phyloP scores from a whole-genome alignment of 805 yeast species.

The Millerago galiae region DNA sequence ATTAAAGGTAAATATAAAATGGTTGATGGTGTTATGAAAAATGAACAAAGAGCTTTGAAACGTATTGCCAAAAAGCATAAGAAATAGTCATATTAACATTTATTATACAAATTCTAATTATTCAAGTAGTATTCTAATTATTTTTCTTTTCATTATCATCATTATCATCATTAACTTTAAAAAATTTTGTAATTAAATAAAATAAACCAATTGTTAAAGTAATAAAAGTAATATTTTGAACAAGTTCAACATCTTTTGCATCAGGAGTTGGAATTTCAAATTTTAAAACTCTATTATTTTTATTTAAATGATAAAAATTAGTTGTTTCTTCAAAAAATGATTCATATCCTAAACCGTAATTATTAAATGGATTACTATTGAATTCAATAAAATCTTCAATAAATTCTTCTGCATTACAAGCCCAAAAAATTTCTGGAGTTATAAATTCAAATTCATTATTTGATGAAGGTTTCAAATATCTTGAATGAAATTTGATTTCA shows the following conservation, averaged over 20 bases:
- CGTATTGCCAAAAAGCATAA: conserved; percentile 85
- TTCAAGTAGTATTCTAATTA: not conserved
- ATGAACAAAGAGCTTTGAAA: conserved; percentile 88
- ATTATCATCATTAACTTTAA: not conserved
- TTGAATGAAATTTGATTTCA: conserved; percentile 42
- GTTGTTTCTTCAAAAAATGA: conserved; percentile 41
- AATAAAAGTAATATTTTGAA: conserved; percentile 31
- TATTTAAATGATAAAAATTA: conserved; percentile 30
- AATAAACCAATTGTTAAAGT: conserved; percentile 30
- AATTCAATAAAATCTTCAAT: conserved; percentile 22
- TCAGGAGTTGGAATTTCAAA: conserved; percentile 40
- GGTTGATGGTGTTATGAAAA: conserved; percentile 98
- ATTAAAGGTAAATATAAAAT: conserved; percentile 96
- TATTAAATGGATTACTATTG: conserved; percentile 32
- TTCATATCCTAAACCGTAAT: conserved; percentile 37
- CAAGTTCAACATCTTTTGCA: conserved; percentile 20
- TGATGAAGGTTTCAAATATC: conserved; percentile 39
- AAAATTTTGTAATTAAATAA: conserved; percentile 26
- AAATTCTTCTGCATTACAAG: conserved; percentile 34
- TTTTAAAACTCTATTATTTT: conserved; percentile 6
- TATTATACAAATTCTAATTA: not conserved
- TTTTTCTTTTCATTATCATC: not conserved
- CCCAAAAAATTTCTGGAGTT: conserved; percentile 43
- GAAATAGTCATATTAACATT: conserved; percentile 32
- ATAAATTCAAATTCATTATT: conserved; percentile 17